Evolutionary conservation across 306 rosid species (phyloP).

Genomic region (Corylus heterophylla): DNA sequence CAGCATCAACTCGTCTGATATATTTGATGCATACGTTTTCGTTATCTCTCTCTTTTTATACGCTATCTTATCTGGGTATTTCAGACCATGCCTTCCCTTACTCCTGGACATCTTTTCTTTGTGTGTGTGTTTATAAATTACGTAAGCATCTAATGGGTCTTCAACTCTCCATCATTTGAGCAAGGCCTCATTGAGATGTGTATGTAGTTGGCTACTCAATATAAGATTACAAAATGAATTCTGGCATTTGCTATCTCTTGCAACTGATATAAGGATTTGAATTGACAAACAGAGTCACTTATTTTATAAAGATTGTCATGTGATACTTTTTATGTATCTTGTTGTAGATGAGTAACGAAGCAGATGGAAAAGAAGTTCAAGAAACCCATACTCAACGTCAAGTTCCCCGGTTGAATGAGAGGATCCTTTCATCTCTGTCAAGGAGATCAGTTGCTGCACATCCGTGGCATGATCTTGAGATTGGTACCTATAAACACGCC

Average conservation of each 20-base stretch:
- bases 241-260: neutral
- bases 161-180: too few species aligned
- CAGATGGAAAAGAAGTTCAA: slow-evolving; percentile 14
- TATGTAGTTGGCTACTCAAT: too few species aligned
- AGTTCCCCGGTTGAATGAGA: slow-evolving; percentile 73
- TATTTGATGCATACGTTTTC: neutral
- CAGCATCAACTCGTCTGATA: neutral
- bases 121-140: too few species aligned
- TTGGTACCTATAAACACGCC: slow-evolving; percentile 49
- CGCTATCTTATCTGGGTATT: neutral
- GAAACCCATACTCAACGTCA: slow-evolving; percentile 17
- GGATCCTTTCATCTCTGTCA: slow-evolving; percentile 90
- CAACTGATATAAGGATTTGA: neutral
- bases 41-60: neutral
- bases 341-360: slow-evolving; percentile 54
- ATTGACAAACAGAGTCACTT: neutral
- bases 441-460: slow-evolving; percentile 95
- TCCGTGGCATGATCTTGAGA: slow-evolving; percentile 99
- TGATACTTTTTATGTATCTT: neutral
- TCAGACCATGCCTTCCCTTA: neutral
- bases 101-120: neutral
- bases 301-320: neutral
- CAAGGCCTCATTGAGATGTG: too few species aligned
- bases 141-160: too few species aligned
- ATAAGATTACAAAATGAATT: neutral